Evolutionary conservation across 2,329 filamentous ascomycete genomes (phyloP), one percentile per base, ranked within the genome.

Genomic region (Blastomyces percursus): DNA sequence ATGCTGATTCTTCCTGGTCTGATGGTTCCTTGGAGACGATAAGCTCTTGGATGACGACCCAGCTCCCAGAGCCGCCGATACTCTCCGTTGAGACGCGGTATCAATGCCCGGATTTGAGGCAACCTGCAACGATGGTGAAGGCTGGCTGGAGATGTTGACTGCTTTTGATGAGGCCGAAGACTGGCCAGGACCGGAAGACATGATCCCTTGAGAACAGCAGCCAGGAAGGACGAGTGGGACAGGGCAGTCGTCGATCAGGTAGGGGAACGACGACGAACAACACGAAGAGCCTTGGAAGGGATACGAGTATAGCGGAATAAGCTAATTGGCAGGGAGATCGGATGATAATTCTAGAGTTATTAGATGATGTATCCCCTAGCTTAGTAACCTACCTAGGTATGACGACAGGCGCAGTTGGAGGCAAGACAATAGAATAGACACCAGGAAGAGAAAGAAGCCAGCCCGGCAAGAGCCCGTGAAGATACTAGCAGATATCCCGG

Each of bases 1-100:
- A 78, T 96, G 91, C 75, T 94, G 91, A 73, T 87, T 92, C 75
- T 88, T 88, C 61, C 83, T 80, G 54, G 79, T 80, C 77, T 97
- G 93, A 61, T 82, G 85, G 75, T 90, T 96, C 69, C 92, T 84
- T 60, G 77, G 68, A 30, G 75, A 70, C 11, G 73, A 66, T 7
- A 68, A 65, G 54, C 69, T 73, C 63, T 75, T 76, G 61, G 76
- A 74, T 21, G 73, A 69, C 12, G 73, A 69, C 24, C 73, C 75
- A 56, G 75, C 66, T 12, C 75, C 77, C 67, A 76, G 74, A 62
- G 72, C 76, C 44, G 73, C 76, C 62, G 75, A 74, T 32, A 72
- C 73, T 59, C 77, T 75, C 66, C 77, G 72, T 66, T 79, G 76
- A 56, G 67, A 70, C 60, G 73, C 67, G 48, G 67, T 70, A 42